Base-by-base conservation (phyloP, 768 basidiomycete species). In the Rhodotorula graminis region DNA sequence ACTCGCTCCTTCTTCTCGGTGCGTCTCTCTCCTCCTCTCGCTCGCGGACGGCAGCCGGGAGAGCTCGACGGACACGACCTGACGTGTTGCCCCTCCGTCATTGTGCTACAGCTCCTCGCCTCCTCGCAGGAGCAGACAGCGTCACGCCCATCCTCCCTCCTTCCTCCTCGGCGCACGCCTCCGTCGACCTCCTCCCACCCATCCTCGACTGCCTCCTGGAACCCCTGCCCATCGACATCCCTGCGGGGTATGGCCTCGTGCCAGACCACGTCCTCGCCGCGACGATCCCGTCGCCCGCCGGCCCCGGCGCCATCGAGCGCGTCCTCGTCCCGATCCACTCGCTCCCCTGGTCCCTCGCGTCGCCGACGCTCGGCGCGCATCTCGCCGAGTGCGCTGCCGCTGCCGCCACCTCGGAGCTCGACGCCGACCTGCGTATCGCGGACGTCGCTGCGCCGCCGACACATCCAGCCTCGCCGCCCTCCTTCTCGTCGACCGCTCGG, bases 261-360 rank as follows among this genome's bases (percentile, higher is more conserved):
- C 71, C 71, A 3, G 69, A 49, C 1, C 67, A 68, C 47, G 52
- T 72, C 50, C 71, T 72, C 63, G 50, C 71, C 31, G 6, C 31
- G 66, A 6, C 44, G 16, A 29, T n/a, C 19, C 33, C 65, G 25
- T 25, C 52, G 1, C 21, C 31, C 11, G 1, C 15, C 31, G 11
- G 12, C 3, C 5, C 27, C 42, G 14, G 3, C 27, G 18, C 16
- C 6, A 2, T n/a, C 15, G 25, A 56, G 27, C 57, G 31, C 18
- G 9, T 58, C 50, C 63, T 68, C 63, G 59, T 67, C 7, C 67
- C 67, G 33, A 18, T 68, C 12, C 67, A 72, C 37, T 42, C 57
- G 14, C 52, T 68, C 44, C 31, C 49, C 0, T 72, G 67, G 49
- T 18, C 58, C 6, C 57, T 65, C 47, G 49, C 21, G 2, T 40